A percentile compares a stretch with the other conserved stretches of the same genome.
Evolutionary conservation across 176 grass and related monocot genomes (phyloP).

Genomic region (Metroxylon sagu): DNA sequence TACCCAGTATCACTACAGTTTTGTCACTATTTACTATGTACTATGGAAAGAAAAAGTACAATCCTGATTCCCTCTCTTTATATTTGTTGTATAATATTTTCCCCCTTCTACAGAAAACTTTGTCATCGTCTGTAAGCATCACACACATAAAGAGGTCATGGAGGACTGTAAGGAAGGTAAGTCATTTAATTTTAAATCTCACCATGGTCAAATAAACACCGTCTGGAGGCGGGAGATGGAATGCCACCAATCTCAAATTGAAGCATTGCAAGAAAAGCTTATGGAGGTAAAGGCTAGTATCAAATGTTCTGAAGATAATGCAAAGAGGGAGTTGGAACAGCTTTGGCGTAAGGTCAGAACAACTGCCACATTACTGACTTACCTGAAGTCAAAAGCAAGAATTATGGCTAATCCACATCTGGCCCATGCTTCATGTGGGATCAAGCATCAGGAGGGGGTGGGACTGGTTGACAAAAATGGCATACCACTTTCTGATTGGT

Average conservation of each 20-base stretch:
- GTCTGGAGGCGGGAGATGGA: constrained; percentile 46
- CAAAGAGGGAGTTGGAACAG: constrained; percentile 50
- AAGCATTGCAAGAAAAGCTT: constrained; percentile 49
- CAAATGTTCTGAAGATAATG: constrained; percentile 34
- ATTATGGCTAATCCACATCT: constrained; percentile 70
- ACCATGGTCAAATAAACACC: not conserved
- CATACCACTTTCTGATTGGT: constrained; percentile 50
- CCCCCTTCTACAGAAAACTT: too few species aligned
- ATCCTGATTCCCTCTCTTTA: too few species aligned
- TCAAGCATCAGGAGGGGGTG: constrained; percentile 52
- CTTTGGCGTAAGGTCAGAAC: constrained; percentile 62
- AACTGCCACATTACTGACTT: constrained; percentile 64
- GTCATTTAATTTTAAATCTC: constrained; percentile 17
- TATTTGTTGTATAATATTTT: too few species aligned
- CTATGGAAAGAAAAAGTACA: too few species aligned
- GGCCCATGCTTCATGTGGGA: constrained; percentile 53
- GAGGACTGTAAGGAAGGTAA: constrained; percentile 6
- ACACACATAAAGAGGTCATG: not conserved
- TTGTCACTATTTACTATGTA: too few species aligned
- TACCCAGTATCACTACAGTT: too few species aligned
- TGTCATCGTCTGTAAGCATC: too few species aligned
- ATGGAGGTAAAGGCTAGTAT: constrained; percentile 46
- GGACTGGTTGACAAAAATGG: constrained; percentile 61
- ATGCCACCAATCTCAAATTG: constrained; percentile 58
- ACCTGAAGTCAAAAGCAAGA: constrained; percentile 79